A percentile compares a stretch with the other conserved stretches of the same genome.
phyloP scores from a whole-genome alignment of 345 rosid genomes.

The Conringia planisiliqua region DNA sequence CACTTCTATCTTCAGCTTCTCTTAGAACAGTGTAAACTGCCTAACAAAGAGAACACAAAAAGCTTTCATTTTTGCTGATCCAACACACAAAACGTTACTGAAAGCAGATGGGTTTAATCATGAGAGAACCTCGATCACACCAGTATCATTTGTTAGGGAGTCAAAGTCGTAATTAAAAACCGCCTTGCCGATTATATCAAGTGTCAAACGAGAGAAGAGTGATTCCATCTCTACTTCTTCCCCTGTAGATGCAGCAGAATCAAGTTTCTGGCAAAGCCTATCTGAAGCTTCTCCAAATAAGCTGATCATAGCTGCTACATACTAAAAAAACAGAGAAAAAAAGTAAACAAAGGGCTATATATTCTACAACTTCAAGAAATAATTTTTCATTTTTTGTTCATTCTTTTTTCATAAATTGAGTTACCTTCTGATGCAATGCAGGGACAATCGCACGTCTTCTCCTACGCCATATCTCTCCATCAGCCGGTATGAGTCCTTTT shows the following conservation, averaged over 20 bases:
- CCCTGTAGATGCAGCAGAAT: constrained; percentile 67
- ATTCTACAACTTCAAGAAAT: neutral
- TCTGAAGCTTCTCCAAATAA: constrained; percentile 81
- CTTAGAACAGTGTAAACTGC: constrained; percentile 89
- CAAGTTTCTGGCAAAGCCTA: constrained; percentile 83
- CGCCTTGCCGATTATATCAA: constrained; percentile 93
- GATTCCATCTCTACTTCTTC: constrained; percentile 97
- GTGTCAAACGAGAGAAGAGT: constrained; percentile 86
- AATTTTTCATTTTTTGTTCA: neutral
- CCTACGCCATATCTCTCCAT: constrained; percentile 93
- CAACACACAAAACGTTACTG: neutral
- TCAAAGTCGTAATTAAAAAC: constrained; percentile 94
- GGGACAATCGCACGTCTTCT: constrained; percentile 94
- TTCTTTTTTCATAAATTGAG: neutral
- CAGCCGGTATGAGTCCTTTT: constrained; percentile 93
- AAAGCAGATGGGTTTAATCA: neutral
- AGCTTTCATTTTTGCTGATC: neutral
- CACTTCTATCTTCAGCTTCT: constrained; percentile 97
- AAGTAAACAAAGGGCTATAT: neutral
- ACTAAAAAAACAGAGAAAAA: constrained; percentile 41
- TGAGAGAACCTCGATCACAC: constrained; percentile 82
- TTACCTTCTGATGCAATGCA: constrained; percentile 88
- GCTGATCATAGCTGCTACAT: constrained; percentile 87
- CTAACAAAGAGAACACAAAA: constrained; percentile 37
- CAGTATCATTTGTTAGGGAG: constrained; percentile 83